These are phyloP conservation scores for Colletotrichum cordylinicola DNA, from an alignment of 2,329 filamentous ascomycete species.

Conservation along the genomic window DNA sequence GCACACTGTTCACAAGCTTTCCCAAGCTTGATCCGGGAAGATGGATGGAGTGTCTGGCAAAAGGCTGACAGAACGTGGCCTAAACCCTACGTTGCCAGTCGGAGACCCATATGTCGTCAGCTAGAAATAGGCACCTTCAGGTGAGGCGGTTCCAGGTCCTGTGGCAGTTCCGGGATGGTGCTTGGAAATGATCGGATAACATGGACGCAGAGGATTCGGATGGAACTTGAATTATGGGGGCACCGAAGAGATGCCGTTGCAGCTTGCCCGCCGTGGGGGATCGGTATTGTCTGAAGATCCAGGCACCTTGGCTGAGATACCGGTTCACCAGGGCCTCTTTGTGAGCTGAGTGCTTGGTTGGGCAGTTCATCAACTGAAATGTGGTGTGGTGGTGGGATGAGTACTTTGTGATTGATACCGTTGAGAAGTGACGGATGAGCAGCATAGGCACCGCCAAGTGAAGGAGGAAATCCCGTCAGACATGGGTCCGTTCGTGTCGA, in stretches of 20 bases:
- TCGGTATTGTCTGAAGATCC: background rate
- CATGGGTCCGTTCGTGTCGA: background rate
- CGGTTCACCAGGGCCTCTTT: background rate
- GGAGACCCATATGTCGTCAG: background rate
- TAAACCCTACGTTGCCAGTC: background rate
- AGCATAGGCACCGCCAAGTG: background rate
- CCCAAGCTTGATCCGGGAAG: background rate
- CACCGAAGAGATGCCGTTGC: background rate
- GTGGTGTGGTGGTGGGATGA: conserved; percentile 16
- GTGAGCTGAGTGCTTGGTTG: background rate
- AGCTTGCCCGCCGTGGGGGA: background rate
- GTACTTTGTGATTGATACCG: background rate
- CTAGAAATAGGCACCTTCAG: background rate
- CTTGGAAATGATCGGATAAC: background rate
- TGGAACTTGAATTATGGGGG: background rate
- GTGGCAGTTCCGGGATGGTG: conserved; percentile 1
- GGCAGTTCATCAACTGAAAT: background rate
- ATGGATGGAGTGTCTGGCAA: background rate
- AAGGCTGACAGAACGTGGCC: background rate
- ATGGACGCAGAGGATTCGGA: background rate
- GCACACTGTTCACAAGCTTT: background rate
- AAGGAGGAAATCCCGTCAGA: background rate
- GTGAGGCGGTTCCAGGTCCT: background rate
- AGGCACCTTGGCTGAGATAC: background rate
- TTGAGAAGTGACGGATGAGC: background rate